These are phyloP conservation scores for Eucalyptus rudis DNA, from an alignment of 345 rosid species.

Conservation along the genomic window DNA sequence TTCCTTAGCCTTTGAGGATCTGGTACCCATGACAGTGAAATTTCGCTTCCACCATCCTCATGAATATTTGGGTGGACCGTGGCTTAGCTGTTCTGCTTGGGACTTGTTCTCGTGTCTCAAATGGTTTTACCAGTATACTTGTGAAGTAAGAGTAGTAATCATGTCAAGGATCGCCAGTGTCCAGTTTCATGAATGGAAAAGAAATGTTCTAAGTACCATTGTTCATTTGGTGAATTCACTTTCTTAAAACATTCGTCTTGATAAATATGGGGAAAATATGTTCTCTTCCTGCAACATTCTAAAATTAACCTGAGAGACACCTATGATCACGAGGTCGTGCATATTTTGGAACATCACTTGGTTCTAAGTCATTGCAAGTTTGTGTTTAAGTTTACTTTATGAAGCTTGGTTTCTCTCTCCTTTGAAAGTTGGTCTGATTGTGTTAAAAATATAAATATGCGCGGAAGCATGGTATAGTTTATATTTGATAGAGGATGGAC, in stretches of 20 bases:
- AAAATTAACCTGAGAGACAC: neutral
- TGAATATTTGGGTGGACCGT: neutral
- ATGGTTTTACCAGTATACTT: neutral
- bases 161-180: neutral
- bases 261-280: neutral
- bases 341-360: neutral
- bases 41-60: neutral
- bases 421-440: neutral
- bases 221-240: neutral
- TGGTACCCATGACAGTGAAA: neutral
- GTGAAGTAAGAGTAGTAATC: neutral
- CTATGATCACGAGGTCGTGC: neutral
- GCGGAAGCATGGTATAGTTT: too few species aligned
- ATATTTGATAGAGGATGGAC: too few species aligned
- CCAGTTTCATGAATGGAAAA: neutral
- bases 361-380: neutral
- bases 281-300: neutral
- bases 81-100: neutral
- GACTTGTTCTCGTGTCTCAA: neutral
- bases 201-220: neutral
- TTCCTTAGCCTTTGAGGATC: neutral
- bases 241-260: neutral
- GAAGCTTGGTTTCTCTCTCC: neutral
- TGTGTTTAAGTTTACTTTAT: neutral
- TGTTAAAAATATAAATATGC: too few species aligned